phyloP scores from a whole-genome alignment of 495 filamentous ascomycete genomes.

The Neurospora sp. region DNA sequence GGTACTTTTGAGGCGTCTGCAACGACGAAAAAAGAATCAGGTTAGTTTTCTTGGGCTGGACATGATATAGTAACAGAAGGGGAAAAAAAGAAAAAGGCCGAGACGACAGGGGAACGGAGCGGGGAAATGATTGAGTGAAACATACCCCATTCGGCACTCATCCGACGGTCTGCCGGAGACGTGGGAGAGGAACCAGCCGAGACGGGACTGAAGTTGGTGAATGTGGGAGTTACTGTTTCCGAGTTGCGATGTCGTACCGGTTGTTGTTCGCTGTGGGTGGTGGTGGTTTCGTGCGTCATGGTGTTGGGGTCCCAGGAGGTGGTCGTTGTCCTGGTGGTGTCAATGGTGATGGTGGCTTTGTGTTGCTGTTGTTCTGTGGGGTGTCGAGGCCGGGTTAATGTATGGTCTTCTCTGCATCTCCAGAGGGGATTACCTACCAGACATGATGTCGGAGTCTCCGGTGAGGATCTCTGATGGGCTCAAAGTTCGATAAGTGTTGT shows the following conservation, averaged over 20 bases:
- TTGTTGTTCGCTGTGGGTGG: not conserved
- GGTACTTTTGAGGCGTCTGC: conserved; percentile 51
- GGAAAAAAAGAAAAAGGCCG: not conserved
- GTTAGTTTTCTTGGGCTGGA: conserved; percentile 6
- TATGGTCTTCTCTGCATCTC: not conserved
- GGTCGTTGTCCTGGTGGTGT: not conserved
- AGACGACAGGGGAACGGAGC: not conserved
- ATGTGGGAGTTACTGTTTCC: not conserved
- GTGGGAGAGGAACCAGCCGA: not conserved
- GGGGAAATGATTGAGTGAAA: conserved; percentile 2
- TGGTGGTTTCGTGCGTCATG: not conserved
- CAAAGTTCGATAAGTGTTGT: not conserved
- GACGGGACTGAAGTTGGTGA: not conserved
- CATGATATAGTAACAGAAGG: not conserved
- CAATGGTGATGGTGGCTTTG: not conserved
- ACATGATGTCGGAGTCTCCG: not conserved
- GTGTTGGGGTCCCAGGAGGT: not conserved
- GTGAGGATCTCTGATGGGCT: not conserved
- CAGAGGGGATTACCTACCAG: not conserved
- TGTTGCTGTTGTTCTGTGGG: not conserved
- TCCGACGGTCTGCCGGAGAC: conserved; percentile 5
- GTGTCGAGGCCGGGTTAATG: not conserved
- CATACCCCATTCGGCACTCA: conserved; percentile 35
- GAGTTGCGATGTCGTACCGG: not conserved
- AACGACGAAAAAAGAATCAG: not conserved